A percentile compares a stretch with the other conserved stretches of the same genome.
Conservation (phyloP, 148 eudicot species). For the Nepenthes gracilis region DNA sequence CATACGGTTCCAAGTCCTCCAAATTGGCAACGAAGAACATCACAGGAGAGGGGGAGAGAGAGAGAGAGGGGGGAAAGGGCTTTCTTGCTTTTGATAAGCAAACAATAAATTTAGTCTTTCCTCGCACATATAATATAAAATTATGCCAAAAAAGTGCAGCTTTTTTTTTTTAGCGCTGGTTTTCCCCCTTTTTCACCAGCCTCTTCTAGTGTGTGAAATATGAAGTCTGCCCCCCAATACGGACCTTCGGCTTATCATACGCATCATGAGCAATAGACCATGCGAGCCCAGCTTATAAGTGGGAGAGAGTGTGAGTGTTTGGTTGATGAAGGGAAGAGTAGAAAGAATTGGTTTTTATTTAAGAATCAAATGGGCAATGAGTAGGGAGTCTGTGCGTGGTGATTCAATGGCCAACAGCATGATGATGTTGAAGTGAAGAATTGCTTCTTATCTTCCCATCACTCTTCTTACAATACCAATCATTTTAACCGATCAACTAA, state of each 20-base stretch:
- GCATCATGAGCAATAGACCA: slow-evolving; percentile 2
- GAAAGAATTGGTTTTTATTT: slow-evolving; percentile 10
- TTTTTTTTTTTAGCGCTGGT: neutral
- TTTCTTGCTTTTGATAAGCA: neutral
- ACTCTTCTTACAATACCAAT: slow-evolving; percentile 21
- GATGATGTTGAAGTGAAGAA: slow-evolving; percentile 34
- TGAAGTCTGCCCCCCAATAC: neutral
- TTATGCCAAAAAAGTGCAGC: neutral
- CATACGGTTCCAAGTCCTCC: neutral
- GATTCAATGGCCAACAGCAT: slow-evolving; percentile 61
- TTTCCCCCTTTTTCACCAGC: neutral
- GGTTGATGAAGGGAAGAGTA: neutral
- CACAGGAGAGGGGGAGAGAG: neutral
- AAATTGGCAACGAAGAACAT: neutral
- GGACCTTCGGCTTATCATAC: slow-evolving; percentile 10
- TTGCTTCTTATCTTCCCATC: slow-evolving; percentile 56
- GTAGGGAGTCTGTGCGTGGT: slow-evolving; percentile 7
- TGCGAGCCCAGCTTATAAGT: neutral
- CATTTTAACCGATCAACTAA: neutral
- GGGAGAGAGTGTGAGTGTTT: neutral
- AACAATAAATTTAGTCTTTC: too few relatives aligned
- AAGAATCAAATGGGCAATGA: slow-evolving; percentile 8
- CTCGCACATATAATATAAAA: neutral
- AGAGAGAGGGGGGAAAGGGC: neutral
- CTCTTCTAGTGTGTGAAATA: slow-evolving; percentile 1